Evolutionary conservation across 768 basidiomycete species (phyloP), one percentile per base, ranked within the genome.

Genomic region (Psilocybe sp.): DNA sequence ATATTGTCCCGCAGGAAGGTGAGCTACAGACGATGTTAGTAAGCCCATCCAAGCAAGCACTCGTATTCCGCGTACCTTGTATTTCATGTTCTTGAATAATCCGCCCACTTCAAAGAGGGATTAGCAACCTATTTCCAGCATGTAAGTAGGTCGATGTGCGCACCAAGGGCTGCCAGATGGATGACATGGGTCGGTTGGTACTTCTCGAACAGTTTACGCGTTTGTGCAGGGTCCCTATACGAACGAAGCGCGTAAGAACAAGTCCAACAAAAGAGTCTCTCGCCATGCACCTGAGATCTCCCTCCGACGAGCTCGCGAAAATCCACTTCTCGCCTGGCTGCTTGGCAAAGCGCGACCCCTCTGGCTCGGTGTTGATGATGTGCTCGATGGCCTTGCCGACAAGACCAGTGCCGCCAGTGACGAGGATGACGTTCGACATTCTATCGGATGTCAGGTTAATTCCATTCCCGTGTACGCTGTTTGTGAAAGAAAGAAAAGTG

Each of bases 171-270:
- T 33, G 94, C 95, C 40, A 97, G 82, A 72, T 98, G 96, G 61
- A 98, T 97, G 60, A 98, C 92, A 78, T 95, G 88, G 1, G 92
- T 96, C 0, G 96, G 94, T 62, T 90, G 87, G 72, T 97, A 85
- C 70, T 92, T 94, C 59, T 91, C 87, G 57, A 89, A 97, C 61
- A 95, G 67, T 62, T 76, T 76, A 60, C 75, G 71, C 36, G 92
- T 86, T 65, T 85, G 81, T 52, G 71, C 78, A 2, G 79, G 69
- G 65, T 92, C 83, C 60, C 94, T 94, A 13, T 16, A 20, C n/a
- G n/a, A n/a, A 13, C 18, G 37, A 6, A 33, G 12, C 16, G 31
- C 16, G 43, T 44, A 18, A 4, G 13, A 14, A 23, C 3, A 2
- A 16, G 7, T 0, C 10, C 4, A 16, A 4, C n/a, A 32, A 4